Percentiles rank a stretch among this genome's conserved stretches.
phyloP scores from a whole-genome alignment of 2,329 filamentous ascomycete genomes.

The Periconia macrospinosa region DNA sequence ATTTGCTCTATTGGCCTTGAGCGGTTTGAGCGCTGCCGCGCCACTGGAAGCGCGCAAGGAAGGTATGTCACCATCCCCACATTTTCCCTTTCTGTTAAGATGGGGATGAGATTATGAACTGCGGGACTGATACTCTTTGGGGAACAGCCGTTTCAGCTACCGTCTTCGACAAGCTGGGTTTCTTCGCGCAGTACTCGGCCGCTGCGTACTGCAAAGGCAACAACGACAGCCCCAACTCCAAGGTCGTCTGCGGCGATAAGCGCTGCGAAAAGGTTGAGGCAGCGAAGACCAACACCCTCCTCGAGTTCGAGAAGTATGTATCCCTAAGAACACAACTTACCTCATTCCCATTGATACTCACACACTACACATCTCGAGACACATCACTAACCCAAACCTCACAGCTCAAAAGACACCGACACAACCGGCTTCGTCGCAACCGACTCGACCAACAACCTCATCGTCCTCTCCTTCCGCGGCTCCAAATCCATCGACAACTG shows the following conservation, averaged over 20 bases:
- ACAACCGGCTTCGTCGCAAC: constrained; percentile 52
- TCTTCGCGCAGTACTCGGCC: constrained; percentile 57
- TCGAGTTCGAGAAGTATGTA: constrained; percentile 55
- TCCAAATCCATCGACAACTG: constrained; percentile 63
- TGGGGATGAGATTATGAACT: no score
- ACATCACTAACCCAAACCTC: not conserved
- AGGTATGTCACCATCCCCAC: not conserved
- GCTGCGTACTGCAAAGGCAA: constrained; percentile 57
- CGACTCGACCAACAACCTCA: constrained; percentile 52
- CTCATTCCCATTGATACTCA: not conserved
- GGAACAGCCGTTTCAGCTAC: constrained; percentile 42
- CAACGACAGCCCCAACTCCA: constrained; percentile 48
- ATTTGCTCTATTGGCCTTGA: not conserved
- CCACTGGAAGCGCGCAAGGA: not conserved
- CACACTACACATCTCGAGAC: not conserved
- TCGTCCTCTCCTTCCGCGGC: constrained; percentile 65
- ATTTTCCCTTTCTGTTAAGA: no score
- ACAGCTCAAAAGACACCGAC: constrained; percentile 42
- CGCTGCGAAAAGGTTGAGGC: constrained; percentile 54
- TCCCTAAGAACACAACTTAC: constrained; percentile 3
- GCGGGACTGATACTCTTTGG: not conserved
- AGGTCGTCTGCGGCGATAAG: constrained; percentile 48
- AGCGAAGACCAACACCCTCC: constrained; percentile 49
- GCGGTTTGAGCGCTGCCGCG: not conserved
- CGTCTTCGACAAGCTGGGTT: constrained; percentile 45